Conservation (phyloP, 805 yeast genomes). For the Lachancea thermotolerans region DNA sequence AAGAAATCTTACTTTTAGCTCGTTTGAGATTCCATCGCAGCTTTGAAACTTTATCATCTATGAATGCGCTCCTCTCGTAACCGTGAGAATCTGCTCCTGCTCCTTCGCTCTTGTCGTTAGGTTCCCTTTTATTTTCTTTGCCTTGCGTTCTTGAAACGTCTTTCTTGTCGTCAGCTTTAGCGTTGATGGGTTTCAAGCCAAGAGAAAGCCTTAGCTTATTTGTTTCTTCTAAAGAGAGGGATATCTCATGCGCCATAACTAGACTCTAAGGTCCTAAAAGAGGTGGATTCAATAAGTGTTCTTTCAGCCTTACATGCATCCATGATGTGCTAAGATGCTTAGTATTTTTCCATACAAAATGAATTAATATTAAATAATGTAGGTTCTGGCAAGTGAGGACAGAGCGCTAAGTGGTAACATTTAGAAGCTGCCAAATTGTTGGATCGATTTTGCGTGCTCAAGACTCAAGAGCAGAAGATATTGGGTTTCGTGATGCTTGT, state of each 20-base stretch:
- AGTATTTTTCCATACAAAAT: no score
- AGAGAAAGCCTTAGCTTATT: constrained; percentile 35
- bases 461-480: no score
- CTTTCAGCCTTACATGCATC: no score
- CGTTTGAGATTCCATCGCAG: constrained; percentile 3
- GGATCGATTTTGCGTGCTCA: no score
- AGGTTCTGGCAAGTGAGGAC: no score
- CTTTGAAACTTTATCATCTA: constrained; percentile 1
- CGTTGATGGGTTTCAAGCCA: constrained; percentile 35
- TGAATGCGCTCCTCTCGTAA: not conserved
- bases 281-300: not conserved
- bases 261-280: not conserved
- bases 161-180: not conserved
- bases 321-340: no score
- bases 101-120: not conserved
- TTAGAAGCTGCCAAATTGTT: no score
- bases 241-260: constrained; percentile 17
- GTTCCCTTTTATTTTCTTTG: not conserved
- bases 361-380: no score
- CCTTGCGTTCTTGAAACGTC: not conserved
- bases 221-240: constrained; percentile 38
- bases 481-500: no score
- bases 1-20: constrained; percentile 17
- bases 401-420: no score
- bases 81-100: constrained; percentile 9